Evolutionary conservation across 1,284 basidiomycete genomes (phyloP), one percentile per base, ranked within the genome.

Genomic region (Rhodotorula sp.): DNA sequence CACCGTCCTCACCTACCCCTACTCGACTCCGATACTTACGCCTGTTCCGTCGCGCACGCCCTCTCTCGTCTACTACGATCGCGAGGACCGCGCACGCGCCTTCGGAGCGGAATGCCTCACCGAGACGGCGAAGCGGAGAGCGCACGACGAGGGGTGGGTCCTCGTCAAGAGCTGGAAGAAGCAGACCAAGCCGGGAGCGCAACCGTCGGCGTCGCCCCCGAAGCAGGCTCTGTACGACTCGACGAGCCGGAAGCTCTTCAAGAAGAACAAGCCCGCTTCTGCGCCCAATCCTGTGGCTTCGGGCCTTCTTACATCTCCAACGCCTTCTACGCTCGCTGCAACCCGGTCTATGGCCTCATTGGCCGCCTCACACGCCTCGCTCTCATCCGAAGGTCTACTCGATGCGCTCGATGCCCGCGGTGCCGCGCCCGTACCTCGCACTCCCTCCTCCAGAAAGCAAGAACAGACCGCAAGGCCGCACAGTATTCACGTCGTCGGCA

Each of bases 161-260:
- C 10, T 68, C 41, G 68, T 68, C 19, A 54, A 64, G 34, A 27
- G 21, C 9, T 73, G 61, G 55, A 73, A 73, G 64, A 55, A 61
- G 21, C 72, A 73, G 53, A 57, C 66, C 49, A 45, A 27, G 48
- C 49, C 53, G 27, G 23, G 21, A 7, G 21, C 34, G 7, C 9
- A 3, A 7, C n/a, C 60, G 23, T n/a, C 52, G 17, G 34, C 42
- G 1, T 4, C 13, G 21, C 44, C 5, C 13, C 7, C n/a, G 4
- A 23, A 1, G 4, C 25, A n/a, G 5, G 7, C 44, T 9, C 23
- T 19, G 27, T n/a, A 46, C 1, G 48, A 50, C 21, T 50, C 49
- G 49, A 21, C 27, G 14, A 41, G 21, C 34, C 64, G 64, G n/a
- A 66, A 55, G 49, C 34, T 60, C 7, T 23, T 53, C 25, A 66